Evolutionary conservation across 495 filamentous ascomycete species (phyloP), one percentile per base, ranked within the genome.

Genomic region (Schizothecium vesticola): DNA sequence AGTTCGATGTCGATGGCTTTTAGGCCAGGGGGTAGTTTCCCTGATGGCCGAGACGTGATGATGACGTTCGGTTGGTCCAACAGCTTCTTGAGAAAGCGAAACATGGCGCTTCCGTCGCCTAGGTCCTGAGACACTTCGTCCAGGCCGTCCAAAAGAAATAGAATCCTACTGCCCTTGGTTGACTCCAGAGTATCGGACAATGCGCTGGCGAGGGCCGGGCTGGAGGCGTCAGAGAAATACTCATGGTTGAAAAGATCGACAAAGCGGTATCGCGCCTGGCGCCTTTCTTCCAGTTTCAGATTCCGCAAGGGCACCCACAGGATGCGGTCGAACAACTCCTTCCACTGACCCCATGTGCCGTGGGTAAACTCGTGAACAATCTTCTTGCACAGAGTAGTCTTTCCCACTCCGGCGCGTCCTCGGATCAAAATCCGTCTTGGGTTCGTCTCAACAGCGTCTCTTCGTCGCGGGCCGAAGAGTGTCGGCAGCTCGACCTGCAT

Each of bases 301-400:
- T 76, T 70, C 59, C 74, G 72, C 36, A 71, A 73, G 56, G 80
- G 80, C 22, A 82, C 69, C 80, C 77, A 82, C 68, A 82, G 67
- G 7, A 80, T 43, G 24, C 75, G 73, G 68, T 81, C 76, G 66
- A 79, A 81, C 12, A 72, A n/a, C 1, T 72, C 65, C 0, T 51
- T 61, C 78, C 77, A 80, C n/a, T n/a, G n/a, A n/a, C n/a, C n/a
- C n/a, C 57, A 57, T 43, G 24, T 25, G 33, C 64, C 59, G 67
- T 70, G n/a, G 11, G 59, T 65, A 65, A 77, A 79, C n/a, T 74
- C 75, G 67, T 77, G 60, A 56, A 81, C 67, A 57, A 79, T 78
- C 73, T 81, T 83, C 63, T 83, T 83, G 72, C 77, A 82, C 26
- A 82, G 67, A n/a, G 81, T 82, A 58, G 80, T 81, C 70, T 83